These are phyloP conservation scores for Macrolepiota dolichaula DNA, from an alignment of 768 basidiomycete species.

Conservation along the genomic window DNA sequence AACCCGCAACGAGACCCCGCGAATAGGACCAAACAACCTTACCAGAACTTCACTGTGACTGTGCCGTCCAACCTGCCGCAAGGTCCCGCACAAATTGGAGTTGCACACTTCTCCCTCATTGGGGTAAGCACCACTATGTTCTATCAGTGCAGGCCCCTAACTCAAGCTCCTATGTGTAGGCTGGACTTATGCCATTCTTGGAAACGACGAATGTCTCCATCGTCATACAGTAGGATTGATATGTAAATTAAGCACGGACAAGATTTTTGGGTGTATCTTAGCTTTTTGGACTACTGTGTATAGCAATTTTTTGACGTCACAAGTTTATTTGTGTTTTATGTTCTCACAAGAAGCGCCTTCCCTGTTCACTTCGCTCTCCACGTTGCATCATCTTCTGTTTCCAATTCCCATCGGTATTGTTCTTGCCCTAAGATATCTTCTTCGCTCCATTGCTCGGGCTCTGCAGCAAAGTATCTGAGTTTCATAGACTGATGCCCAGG, in stretches of 20 bases:
- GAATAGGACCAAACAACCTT: constrained; percentile 28
- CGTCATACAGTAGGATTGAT: neutral
- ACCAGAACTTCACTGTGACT: constrained; percentile 16
- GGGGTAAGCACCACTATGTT: neutral
- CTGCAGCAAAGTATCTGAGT: neutral
- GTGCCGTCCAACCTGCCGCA: neutral
- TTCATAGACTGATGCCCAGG: neutral
- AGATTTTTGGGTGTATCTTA: neutral
- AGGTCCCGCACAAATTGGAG: neutral
- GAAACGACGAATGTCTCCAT: constrained; percentile 4
- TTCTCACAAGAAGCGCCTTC: neutral
- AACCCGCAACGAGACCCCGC: constrained; percentile 29
- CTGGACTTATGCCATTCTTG: constrained; percentile 2
- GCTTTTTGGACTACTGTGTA: neutral
- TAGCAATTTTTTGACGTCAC: neutral
- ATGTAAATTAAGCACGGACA: neutral
- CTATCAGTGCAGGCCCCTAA: neutral
- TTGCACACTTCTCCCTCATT: constrained; percentile 5
- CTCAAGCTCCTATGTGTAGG: neutral
- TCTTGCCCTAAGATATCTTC: neutral
- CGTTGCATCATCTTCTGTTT: neutral
- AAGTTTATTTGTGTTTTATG: neutral
- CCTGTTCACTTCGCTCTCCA: neutral
- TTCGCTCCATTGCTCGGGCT: neutral
- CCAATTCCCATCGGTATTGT: neutral